phyloP scores from a whole-genome alignment of 2,329 filamentous ascomycete genomes.

The Teratosphaeria zuluensis region DNA sequence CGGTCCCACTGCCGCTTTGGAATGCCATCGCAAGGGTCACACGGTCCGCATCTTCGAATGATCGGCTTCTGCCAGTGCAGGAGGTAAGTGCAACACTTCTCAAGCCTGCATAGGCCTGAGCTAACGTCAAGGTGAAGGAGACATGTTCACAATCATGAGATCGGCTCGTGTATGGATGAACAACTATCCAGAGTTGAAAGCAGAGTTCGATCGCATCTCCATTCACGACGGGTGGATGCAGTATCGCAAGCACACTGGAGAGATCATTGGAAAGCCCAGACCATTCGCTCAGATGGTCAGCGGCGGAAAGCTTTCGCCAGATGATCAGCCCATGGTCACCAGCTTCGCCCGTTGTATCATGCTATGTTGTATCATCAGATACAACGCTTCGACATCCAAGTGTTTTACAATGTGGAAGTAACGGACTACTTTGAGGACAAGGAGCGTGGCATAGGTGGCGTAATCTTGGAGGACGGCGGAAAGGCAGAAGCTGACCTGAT shows the following conservation, averaged over 20 bases:
- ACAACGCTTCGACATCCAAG: conserved; percentile 11
- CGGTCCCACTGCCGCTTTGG: conserved; percentile 14
- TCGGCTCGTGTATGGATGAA: conserved; percentile 3
- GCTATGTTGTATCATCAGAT: conserved; percentile 13
- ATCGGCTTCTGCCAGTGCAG: background rate
- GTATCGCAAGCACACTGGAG: conserved; percentile 11
- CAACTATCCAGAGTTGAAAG: conserved; percentile 12
- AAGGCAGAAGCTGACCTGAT: conserved; percentile 5
- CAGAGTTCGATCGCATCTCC: conserved; percentile 11
- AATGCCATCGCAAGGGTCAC: conserved; percentile 18
- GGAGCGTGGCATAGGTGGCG: conserved; percentile 3
- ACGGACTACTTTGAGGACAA: conserved; percentile 5
- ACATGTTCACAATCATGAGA: conserved; percentile 8
- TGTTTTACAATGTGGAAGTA: conserved; percentile 7
- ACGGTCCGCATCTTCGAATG: conserved; percentile 14
- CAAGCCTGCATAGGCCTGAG: background rate
- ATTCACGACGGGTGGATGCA: conserved; percentile 12
- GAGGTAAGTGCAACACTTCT: background rate
- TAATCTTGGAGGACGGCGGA: conserved; percentile 1
- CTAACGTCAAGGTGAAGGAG: conserved; percentile 1
- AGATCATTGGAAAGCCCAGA: conserved; percentile 8
- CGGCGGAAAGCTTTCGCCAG: background rate
- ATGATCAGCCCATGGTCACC: conserved; percentile 11
- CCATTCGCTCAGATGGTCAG: conserved; percentile 1
- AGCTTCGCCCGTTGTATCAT: conserved; percentile 11